Evolutionary conservation across 1,139 yeast genomes (phyloP).

Genomic region (Kluyveromyces marxianus): DNA sequence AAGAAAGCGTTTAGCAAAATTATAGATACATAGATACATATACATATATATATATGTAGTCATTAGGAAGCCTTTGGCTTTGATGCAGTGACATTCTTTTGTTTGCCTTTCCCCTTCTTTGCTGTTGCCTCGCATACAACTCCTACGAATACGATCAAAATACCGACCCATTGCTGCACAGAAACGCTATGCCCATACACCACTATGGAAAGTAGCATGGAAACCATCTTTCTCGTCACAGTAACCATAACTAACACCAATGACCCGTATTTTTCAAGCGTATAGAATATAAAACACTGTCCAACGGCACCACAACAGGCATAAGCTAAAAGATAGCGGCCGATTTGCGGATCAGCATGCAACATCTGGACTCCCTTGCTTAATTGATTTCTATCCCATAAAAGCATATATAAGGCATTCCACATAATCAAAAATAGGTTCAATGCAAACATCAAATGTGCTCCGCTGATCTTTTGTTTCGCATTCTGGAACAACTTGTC

Average conservation of each 20-base stretch:
- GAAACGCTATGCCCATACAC: slow-evolving; percentile 72
- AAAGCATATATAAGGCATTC: slow-evolving; percentile 38
- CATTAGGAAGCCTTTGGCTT: too few relatives aligned
- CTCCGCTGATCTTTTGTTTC: slow-evolving; percentile 59
- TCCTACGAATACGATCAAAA: slow-evolving; percentile 73
- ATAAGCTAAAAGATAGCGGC: slow-evolving; percentile 56
- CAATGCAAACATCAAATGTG: slow-evolving; percentile 78
- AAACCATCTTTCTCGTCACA: slow-evolving; percentile 90
- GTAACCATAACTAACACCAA: slow-evolving; percentile 84
- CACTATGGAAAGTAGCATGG: slow-evolving; percentile 83
- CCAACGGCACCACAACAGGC: slow-evolving; percentile 84
- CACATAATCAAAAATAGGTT: slow-evolving; percentile 38
- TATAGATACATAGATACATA: neutral
- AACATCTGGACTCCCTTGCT: slow-evolving; percentile 19
- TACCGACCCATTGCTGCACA: slow-evolving; percentile 68
- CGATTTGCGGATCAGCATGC: slow-evolving; percentile 41
- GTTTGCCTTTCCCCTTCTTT: slow-evolving; percentile 29
- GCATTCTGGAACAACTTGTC: slow-evolving; percentile 73
- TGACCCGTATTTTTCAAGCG: slow-evolving; percentile 79
- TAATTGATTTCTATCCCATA: slow-evolving; percentile 20
- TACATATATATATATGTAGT: neutral
- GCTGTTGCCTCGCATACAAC: slow-evolving; percentile 59
- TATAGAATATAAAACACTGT: slow-evolving; percentile 81
- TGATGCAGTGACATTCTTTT: too few relatives aligned
- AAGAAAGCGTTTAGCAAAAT: slow-evolving; percentile 16